A percentile compares a stretch with the other conserved stretches of the same genome.
phyloP scores from a whole-genome alignment of 257 asterid genomes.

The Fraxinus cuspidata region DNA sequence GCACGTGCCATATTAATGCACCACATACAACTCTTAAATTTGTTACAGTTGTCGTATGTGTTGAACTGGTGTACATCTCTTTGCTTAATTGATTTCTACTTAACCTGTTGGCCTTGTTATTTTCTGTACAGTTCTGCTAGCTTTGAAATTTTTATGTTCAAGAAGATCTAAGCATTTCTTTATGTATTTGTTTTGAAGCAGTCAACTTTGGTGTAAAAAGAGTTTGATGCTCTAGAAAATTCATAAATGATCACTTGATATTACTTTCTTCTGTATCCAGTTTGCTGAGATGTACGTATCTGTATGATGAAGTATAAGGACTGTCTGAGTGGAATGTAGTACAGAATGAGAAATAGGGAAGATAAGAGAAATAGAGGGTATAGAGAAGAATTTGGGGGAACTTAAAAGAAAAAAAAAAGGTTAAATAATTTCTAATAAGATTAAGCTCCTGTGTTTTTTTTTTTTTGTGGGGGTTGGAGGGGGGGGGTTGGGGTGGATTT shows the following conservation, averaged over 20 bases:
- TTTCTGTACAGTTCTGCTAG: background rate
- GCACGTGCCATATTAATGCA: background rate
- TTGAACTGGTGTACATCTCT: background rate
- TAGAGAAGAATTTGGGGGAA: background rate
- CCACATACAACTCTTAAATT: slow-evolving; percentile 15
- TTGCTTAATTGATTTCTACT: background rate
- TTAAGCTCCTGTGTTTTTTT: no score
- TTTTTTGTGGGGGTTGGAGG: no score
- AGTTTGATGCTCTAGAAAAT: background rate
- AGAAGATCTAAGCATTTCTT: background rate
- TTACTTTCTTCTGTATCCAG: background rate
- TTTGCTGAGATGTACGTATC: background rate
- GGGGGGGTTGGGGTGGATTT: no score
- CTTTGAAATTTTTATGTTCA: background rate
- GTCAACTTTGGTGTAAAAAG: background rate
- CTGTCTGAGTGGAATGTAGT: background rate
- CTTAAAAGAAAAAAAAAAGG: no score
- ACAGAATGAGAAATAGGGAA: background rate
- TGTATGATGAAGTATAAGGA: background rate
- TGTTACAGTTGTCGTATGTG: background rate
- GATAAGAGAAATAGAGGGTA: background rate
- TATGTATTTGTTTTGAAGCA: background rate
- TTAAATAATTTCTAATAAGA: no score
- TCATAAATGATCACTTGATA: background rate
- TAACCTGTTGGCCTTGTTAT: background rate